These are phyloP conservation scores for Fraxinus americana DNA, from an alignment of 257 asterid genomes.

Conservation along the genomic window DNA sequence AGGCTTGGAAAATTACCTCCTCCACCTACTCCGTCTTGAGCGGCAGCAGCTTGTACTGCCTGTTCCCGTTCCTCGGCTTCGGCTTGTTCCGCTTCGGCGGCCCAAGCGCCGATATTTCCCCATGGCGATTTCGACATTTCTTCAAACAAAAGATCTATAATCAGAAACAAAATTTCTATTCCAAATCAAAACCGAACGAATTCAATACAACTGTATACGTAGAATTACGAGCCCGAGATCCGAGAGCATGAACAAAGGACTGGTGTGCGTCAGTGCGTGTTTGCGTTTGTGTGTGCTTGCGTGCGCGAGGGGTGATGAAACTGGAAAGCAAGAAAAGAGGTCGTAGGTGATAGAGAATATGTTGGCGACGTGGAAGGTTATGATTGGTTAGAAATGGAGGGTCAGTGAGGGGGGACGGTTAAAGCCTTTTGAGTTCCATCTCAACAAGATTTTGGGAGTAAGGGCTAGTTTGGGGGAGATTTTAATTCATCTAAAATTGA, in stretches of 20 bases:
- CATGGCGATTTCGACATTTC: slow-evolving; percentile 91
- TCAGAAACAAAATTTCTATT: neutral
- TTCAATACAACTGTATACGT: neutral
- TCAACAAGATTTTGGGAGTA: too few relatives aligned
- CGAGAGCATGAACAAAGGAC: slow-evolving; percentile 15
- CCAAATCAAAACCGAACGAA: slow-evolving; percentile 9
- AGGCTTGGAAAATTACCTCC: slow-evolving; percentile 62
- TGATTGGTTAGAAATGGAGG: slow-evolving; percentile 16
- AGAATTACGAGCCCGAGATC: slow-evolving; percentile 32
- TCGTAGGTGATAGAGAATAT: neutral
- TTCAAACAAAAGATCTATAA: slow-evolving; percentile 27
- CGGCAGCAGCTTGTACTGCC: slow-evolving; percentile 52
- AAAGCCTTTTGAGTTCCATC: too few relatives aligned
- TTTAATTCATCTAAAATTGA: too few relatives aligned
- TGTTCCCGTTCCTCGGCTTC: slow-evolving; percentile 79
- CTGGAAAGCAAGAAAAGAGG: neutral
- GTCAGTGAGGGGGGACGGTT: neutral
- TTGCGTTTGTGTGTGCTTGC: neutral
- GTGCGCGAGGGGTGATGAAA: neutral
- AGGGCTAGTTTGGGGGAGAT: too few relatives aligned
- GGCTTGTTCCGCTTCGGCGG: slow-evolving; percentile 90
- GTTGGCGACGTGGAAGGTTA: slow-evolving; percentile 11
- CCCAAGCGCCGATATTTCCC: slow-evolving; percentile 95
- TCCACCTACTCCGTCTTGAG: slow-evolving; percentile 22
- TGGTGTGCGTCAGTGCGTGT: neutral